Evolutionary conservation across 352 stramenopile genomes (phyloP).

Genomic region (Globisporangium sylvaticum): DNA sequence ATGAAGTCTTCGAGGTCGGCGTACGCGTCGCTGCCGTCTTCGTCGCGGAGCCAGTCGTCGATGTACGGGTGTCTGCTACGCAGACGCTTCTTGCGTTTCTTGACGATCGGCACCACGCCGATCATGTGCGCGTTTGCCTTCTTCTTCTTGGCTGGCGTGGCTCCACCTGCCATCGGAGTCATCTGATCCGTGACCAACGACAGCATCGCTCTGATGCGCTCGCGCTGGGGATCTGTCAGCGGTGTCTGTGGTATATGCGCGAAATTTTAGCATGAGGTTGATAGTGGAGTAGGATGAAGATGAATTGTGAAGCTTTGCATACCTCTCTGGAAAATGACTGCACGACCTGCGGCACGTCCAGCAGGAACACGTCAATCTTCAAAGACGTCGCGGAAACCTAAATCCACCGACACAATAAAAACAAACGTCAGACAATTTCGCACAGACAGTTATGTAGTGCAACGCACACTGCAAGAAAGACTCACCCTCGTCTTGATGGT

Average conservation of each 20-base stretch:
- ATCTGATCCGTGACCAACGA: slow-evolving; percentile 38
- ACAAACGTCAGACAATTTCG: not conserved
- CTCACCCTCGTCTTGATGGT: slow-evolving; percentile 40
- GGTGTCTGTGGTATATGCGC: slow-evolving; percentile 13
- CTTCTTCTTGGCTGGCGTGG: slow-evolving; percentile 19
- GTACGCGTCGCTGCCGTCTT: slow-evolving; percentile 63
- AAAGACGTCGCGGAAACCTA: slow-evolving; percentile 50
- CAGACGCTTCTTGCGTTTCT: slow-evolving; percentile 46
- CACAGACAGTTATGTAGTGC: not conserved
- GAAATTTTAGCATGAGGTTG: not conserved
- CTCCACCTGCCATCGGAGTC: slow-evolving; percentile 14
- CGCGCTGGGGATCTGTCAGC: slow-evolving; percentile 20
- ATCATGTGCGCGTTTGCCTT: slow-evolving; percentile 28
- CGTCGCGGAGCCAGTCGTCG: slow-evolving; percentile 70
- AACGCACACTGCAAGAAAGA: not conserved
- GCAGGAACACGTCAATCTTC: slow-evolving; percentile 65
- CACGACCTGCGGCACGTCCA: slow-evolving; percentile 41
- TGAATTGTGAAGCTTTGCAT: no score
- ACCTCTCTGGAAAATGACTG: slow-evolving; percentile 41
- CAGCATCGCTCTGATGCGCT: slow-evolving; percentile 32
- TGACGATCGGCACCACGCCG: slow-evolving; percentile 52
- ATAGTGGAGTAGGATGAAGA: no score
- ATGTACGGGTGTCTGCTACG: slow-evolving; percentile 71
- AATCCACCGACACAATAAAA: not conserved
- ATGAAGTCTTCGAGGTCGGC: slow-evolving; percentile 80